Evolutionary conservation across 495 filamentous ascomycete species (phyloP).

Genomic region (Hypoxylon cercidicola): DNA sequence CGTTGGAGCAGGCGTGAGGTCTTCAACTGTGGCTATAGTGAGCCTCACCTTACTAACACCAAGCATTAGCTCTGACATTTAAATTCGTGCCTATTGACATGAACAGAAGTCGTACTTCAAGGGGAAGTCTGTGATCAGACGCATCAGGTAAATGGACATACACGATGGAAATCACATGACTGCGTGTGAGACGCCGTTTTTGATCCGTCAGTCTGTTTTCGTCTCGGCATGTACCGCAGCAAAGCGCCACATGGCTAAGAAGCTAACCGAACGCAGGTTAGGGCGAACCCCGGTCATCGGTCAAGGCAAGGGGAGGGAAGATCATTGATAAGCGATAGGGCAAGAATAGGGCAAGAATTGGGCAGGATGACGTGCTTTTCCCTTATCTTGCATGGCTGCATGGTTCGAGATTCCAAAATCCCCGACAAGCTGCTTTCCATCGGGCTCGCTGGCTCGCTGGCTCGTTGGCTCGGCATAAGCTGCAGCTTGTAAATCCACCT

Average conservation of each 20-base stretch:
- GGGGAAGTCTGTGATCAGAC: too few species aligned
- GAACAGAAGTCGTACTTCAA: too few species aligned
- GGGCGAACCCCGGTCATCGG: neutral
- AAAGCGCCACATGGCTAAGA: conserved; percentile 33
- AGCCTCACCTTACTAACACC: too few species aligned
- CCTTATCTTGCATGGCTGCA: conserved; percentile 31
- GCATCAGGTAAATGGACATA: neutral
- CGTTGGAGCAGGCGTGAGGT: too few species aligned
- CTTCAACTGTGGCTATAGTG: too few species aligned
- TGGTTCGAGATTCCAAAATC: conserved; percentile 14
- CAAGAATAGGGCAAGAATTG: conserved; percentile 12
- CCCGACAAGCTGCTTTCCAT: conserved; percentile 4
- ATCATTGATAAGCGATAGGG: conserved; percentile 26
- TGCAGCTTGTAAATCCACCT: neutral
- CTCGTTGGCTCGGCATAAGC: too few species aligned
- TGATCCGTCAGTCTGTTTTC: conserved; percentile 6
- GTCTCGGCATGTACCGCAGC: conserved; percentile 25
- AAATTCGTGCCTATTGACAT: too few species aligned
- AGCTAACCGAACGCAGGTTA: conserved; percentile 16
- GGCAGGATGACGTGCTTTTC: conserved; percentile 35
- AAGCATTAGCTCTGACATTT: too few species aligned
- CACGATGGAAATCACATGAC: neutral
- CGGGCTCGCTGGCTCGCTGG: too few species aligned
- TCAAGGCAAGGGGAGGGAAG: conserved; percentile 1
- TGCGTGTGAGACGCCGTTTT: neutral